A percentile compares a stretch with the other conserved stretches of the same genome.
Evolutionary conservation across 305 asterid genomes (phyloP).

Genomic region (Solanum hybrid): DNA sequence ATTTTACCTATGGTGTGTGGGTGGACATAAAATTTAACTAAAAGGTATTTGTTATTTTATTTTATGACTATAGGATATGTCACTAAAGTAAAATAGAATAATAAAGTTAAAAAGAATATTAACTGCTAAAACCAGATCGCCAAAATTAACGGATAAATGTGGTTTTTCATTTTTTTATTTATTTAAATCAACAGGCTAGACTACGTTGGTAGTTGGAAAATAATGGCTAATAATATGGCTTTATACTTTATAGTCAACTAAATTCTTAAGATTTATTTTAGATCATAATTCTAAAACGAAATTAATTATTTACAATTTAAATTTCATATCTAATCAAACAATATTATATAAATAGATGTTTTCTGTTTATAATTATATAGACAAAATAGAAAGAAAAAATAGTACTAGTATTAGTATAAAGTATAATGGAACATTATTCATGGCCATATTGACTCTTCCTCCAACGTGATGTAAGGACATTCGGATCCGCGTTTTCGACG

Average conservation of each 20-base stretch:
- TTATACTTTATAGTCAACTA: not conserved
- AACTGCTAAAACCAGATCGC: too few species aligned
- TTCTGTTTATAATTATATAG: not conserved
- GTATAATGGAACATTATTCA: not conserved
- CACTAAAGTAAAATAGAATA: not conserved
- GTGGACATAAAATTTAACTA: not conserved
- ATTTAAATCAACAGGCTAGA: too few species aligned
- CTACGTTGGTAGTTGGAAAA: too few species aligned
- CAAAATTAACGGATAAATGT: too few species aligned
- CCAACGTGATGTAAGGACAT: not conserved
- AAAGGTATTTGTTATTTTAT: not conserved
- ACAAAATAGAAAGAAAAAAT: too few species aligned
- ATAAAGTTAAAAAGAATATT: not conserved
- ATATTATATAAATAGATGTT: not conserved
- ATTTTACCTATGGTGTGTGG: not conserved
- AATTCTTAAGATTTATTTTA: not conserved
- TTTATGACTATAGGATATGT: not conserved
- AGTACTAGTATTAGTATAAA: not conserved
- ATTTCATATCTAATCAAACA: not conserved
- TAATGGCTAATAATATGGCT: not conserved
- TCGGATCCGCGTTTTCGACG: not conserved
- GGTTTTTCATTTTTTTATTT: too few species aligned
- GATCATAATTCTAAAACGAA: too few species aligned
- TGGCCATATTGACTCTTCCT: not conserved
- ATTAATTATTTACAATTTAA: not conserved